These are phyloP conservation scores for Euphorbia peplus DNA, from an alignment of 345 rosid genomes.

Conservation along the genomic window DNA sequence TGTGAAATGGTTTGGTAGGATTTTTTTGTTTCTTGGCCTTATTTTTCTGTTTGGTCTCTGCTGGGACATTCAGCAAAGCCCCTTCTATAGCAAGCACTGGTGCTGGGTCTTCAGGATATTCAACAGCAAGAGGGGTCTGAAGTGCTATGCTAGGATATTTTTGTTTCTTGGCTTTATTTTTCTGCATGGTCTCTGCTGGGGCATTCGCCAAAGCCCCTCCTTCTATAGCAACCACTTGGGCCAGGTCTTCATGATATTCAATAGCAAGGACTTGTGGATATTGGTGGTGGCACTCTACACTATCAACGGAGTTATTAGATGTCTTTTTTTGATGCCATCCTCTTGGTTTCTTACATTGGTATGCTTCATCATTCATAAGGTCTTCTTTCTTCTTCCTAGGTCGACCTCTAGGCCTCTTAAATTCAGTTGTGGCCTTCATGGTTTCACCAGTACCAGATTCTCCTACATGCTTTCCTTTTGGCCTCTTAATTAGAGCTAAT, in stretches of 20 bases:
- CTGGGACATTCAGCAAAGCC: no score
- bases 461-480: constrained; percentile 24
- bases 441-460: constrained; percentile 7
- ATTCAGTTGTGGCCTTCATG: not conserved
- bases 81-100: no score
- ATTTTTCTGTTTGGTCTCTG: no score
- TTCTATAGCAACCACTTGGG: constrained; percentile 30
- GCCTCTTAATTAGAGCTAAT: constrained; percentile 20
- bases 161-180: no score
- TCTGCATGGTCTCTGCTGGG: no score
- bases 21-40: constrained; percentile 23
- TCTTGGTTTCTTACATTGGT: constrained; percentile 40
- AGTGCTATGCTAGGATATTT: no score
- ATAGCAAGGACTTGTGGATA: constrained; percentile 42
- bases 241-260: constrained; percentile 47
- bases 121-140: no score
- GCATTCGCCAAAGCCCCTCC: no score
- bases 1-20: constrained; percentile 19
- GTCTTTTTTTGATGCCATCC: constrained; percentile 56
- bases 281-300: constrained; percentile 29
- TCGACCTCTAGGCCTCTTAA: constrained; percentile 26
- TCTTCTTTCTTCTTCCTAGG: constrained; percentile 30
- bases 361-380: constrained; percentile 5
- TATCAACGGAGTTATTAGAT: constrained; percentile 30
- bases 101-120: no score